phyloP scores from a whole-genome alignment of 768 basidiomycete species.

The Mycena amicta region DNA sequence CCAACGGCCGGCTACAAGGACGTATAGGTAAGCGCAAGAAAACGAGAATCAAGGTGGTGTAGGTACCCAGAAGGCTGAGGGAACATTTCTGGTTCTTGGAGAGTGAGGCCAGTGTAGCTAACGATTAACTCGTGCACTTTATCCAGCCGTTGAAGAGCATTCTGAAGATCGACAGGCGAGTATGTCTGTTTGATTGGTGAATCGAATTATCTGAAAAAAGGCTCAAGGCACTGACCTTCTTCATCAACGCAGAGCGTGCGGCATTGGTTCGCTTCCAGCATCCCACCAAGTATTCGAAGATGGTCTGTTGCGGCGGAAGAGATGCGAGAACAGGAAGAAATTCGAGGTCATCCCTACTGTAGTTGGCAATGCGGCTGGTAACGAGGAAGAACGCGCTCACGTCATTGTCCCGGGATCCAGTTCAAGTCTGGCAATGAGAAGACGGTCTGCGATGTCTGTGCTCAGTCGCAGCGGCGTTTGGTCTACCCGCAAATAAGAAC shows the following conservation, averaged over 20 bases:
- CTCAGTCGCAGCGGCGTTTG: slow-evolving; percentile 47
- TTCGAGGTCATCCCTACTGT: slow-evolving; percentile 69
- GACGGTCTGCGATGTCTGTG: slow-evolving; percentile 68
- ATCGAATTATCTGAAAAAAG: too few relatives aligned
- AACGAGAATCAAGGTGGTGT: too few relatives aligned
- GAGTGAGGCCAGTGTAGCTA: slow-evolving; percentile 83
- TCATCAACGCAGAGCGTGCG: slow-evolving; percentile 54
- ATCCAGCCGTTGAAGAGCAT: slow-evolving; percentile 66
- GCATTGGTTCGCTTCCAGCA: slow-evolving; percentile 88
- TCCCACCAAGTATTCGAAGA: slow-evolving; percentile 87
- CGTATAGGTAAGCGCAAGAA: too few relatives aligned
- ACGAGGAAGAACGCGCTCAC: slow-evolving; percentile 43
- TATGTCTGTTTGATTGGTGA: slow-evolving; percentile 57
- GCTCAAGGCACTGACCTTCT: slow-evolving; percentile 72
- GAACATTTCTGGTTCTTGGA: slow-evolving; percentile 95
- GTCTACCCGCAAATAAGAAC: slow-evolving; percentile 12
- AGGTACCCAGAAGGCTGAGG: slow-evolving; percentile 78
- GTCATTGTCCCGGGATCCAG: slow-evolving; percentile 72
- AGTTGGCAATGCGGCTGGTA: slow-evolving; percentile 9
- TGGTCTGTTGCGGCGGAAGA: slow-evolving; percentile 75
- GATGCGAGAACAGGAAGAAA: slow-evolving; percentile 74
- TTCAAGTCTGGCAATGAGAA: slow-evolving; percentile 84
- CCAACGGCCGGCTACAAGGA: slow-evolving; percentile 64
- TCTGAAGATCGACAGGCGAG: slow-evolving; percentile 60
- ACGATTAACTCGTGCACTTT: slow-evolving; percentile 82